Evolutionary conservation across 257 asterid genomes (phyloP).

Genomic region (Cinchona pubescens): DNA sequence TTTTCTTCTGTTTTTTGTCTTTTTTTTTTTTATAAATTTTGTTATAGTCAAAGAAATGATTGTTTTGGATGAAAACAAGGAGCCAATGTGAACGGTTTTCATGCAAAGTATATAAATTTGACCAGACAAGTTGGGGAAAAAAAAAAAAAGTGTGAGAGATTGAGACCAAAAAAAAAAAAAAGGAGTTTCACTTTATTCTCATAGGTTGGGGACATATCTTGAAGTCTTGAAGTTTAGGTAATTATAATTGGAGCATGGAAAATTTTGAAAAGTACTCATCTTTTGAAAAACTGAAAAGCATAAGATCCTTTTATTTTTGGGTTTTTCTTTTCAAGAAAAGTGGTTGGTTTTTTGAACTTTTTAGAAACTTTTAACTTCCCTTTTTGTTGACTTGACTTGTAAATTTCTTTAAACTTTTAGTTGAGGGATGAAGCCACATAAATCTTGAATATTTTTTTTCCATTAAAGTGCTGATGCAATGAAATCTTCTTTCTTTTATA

Average conservation of each 20-base stretch:
- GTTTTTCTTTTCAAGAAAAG: neutral
- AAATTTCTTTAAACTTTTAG: neutral
- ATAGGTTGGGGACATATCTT: neutral
- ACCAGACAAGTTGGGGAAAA: neutral
- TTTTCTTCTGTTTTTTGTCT: too few relatives aligned
- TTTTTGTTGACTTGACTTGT: too few relatives aligned
- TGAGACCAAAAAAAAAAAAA: too few relatives aligned
- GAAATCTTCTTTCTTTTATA: neutral
- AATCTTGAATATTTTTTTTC: neutral
- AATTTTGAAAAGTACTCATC: neutral
- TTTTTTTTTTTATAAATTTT: too few relatives aligned
- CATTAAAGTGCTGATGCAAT: too few relatives aligned
- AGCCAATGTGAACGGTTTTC: neutral
- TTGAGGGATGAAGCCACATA: neutral
- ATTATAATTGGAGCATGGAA: neutral
- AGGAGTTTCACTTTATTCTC: neutral
- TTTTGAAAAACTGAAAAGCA: neutral
- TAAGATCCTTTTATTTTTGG: neutral
- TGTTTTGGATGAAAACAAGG: neutral
- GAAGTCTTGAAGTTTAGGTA: neutral
- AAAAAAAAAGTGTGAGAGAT: neutral
- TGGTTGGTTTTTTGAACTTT: too few relatives aligned
- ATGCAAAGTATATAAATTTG: neutral
- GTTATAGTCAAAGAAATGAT: neutral
- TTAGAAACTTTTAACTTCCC: too few relatives aligned